These are phyloP conservation scores for Suhomyces terraborum DNA, from an alignment of 1,139 yeast species.

Conservation along the genomic window DNA sequence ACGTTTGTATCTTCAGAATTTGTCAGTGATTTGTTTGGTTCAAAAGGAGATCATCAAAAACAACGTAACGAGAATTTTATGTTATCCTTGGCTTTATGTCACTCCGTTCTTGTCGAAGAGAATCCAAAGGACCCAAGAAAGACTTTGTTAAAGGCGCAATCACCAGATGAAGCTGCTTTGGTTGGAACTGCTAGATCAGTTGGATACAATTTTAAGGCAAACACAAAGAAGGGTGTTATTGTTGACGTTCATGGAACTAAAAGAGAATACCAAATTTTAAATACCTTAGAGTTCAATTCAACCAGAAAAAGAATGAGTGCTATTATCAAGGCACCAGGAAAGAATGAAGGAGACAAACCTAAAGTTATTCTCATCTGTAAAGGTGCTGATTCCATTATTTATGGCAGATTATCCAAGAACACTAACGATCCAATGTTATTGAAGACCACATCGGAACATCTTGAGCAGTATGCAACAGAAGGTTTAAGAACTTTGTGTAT, in stretches of 20 bases:
- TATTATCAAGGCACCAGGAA: conserved; percentile 61
- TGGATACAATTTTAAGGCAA: conserved; percentile 53
- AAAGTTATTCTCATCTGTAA: conserved; percentile 48
- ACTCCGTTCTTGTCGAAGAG: conserved; percentile 57
- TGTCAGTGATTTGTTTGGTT: conserved; percentile 39
- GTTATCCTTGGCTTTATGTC: conserved; percentile 57
- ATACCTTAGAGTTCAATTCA: conserved; percentile 55
- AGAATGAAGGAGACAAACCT: conserved; percentile 32
- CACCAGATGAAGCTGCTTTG: conserved; percentile 67
- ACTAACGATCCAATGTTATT: conserved; percentile 35
- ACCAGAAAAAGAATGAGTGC: conserved; percentile 83
- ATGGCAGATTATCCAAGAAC: conserved; percentile 39
- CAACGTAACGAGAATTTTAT: conserved; percentile 51
- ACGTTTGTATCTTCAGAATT: conserved; percentile 53
- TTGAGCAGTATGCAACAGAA: conserved; percentile 50
- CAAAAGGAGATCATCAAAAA: conserved; percentile 33
- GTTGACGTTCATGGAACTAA: conserved; percentile 47
- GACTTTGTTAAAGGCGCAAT: conserved; percentile 54
- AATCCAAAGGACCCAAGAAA: conserved; percentile 41
- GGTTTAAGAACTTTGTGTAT: conserved; percentile 52
- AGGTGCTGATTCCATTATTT: conserved; percentile 53
- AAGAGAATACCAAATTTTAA: conserved; percentile 49
- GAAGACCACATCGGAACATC: conserved; percentile 40
- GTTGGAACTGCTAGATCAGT: conserved; percentile 61
- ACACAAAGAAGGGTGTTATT: conserved; percentile 47